Base-by-base conservation (phyloP, 768 basidiomycete species). In the Fibroporia radiculosa region DNA sequence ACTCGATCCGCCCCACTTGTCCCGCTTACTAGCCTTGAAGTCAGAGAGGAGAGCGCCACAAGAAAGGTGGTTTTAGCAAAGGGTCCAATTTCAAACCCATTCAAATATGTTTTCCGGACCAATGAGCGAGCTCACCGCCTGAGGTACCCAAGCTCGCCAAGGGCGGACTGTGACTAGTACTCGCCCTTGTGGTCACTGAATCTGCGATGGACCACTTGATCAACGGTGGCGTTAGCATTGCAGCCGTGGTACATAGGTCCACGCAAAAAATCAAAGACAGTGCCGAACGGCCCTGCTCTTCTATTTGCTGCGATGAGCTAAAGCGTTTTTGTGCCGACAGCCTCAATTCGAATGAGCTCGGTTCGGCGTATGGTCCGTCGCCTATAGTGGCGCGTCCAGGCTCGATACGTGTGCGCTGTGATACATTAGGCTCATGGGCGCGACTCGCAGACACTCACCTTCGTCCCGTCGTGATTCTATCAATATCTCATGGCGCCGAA, bases 121-220 rank as follows among this genome's bases (percentile, higher is more conserved):
- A n/a, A n/a, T n/a, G n/a, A n/a, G n/a, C n/a, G n/a, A n/a, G n/a
- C n/a, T n/a, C n/a, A n/a, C n/a, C n/a, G n/a, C n/a, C n/a, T n/a
- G n/a, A n/a, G n/a, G n/a, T n/a, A n/a, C n/a, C n/a, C n/a, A n/a
- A n/a, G n/a, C n/a, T n/a, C n/a, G n/a, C n/a, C n/a, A n/a, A n/a
- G n/a, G n/a, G n/a, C n/a, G n/a, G n/a, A n/a, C n/a, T n/a, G n/a
- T n/a, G n/a, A n/a, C n/a, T n/a, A n/a, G n/a, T n/a, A n/a, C n/a
- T 73, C 43, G 74, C 68, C 24, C 62, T 59, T 0, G 66, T 70
- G 47, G 80, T 22, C 2, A 84, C 84, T 1, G 80, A 77, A 60
- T 88, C 82, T 1, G 88, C 88, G 33, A 86, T 67, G 48, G 82
- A 82, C 53, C 67, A 75, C 86, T 86, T 89, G 6, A 67, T 16